A percentile compares a stretch with the other conserved stretches of the same genome.
phyloP scores from a whole-genome alignment of 73 alveolate genomes.

The Breviolum minutum region DNA sequence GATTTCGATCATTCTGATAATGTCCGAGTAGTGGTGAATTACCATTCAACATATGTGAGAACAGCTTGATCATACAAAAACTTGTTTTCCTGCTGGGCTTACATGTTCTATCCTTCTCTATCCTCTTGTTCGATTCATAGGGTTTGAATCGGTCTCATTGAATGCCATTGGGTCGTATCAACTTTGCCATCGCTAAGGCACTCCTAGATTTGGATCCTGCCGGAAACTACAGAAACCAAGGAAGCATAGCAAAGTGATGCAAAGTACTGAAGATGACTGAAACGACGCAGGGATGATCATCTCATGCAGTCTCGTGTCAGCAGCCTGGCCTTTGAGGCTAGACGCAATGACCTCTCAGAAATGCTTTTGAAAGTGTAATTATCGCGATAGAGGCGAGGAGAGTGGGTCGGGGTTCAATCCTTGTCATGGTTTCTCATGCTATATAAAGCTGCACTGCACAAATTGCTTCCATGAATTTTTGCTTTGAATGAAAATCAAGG shows the following conservation, averaged over 20 bases:
- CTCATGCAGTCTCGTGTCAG: not conserved
- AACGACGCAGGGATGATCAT: not conserved
- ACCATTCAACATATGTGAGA: too few species aligned
- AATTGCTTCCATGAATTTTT: too few species aligned
- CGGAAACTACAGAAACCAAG: not conserved
- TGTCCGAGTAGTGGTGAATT: too few species aligned
- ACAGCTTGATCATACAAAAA: too few species aligned
- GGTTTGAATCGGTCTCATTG: not conserved
- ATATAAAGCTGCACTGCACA: too few species aligned
- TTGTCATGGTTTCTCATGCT: not conserved
- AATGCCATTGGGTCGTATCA: not conserved
- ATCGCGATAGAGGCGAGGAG: not conserved
- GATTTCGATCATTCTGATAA: too few species aligned
- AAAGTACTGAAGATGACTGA: too few species aligned
- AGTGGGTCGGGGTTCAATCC: not conserved
- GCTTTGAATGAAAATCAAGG: too few species aligned
- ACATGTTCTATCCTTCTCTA: too few species aligned
- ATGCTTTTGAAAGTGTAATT: conserved; percentile 39
- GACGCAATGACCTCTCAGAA: conserved; percentile 64
- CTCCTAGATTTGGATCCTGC: conserved; percentile 53
- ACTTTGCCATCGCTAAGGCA: not conserved
- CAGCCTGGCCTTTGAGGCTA: not conserved
- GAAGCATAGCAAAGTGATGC: not conserved
- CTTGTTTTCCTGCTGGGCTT: too few species aligned
- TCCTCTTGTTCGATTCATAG: not conserved